A percentile compares a stretch with the other conserved stretches of the same genome.
phyloP scores from a whole-genome alignment of 345 rosid species.

The Eucalyptus curtisii region DNA sequence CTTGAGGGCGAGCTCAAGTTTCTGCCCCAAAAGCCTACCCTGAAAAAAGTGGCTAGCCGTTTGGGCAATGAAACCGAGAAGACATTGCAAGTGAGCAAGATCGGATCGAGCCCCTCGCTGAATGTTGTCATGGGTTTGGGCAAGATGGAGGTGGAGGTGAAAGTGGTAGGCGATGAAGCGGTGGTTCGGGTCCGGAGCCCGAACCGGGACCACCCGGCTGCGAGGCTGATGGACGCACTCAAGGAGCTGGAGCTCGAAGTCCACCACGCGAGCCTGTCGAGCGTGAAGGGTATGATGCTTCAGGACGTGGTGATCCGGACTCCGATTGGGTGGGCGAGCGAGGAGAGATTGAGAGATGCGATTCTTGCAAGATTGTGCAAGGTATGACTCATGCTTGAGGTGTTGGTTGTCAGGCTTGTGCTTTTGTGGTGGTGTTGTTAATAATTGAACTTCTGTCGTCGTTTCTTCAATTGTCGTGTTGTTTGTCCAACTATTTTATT shows the following conservation, averaged over 20 bases:
- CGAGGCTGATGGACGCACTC: conserved; percentile 31
- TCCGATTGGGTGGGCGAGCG: conserved; percentile 10
- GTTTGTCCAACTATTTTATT: not conserved
- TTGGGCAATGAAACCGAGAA: not conserved
- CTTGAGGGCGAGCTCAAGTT: conserved; percentile 24
- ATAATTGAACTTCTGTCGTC: not conserved
- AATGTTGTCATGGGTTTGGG: not conserved
- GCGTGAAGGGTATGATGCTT: conserved; percentile 20
- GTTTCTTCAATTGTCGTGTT: not conserved
- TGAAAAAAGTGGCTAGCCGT: not conserved
- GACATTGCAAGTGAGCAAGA: not conserved
- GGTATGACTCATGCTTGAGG: not conserved
- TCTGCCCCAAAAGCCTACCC: not conserved
- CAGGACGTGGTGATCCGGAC: conserved; percentile 31
- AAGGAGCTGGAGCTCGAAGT: conserved; percentile 29
- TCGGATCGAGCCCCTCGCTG: not conserved
- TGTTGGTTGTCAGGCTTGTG: too few species aligned
- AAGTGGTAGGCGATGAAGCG: conserved; percentile 39
- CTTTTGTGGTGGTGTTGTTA: not conserved
- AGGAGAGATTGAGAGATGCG: not conserved
- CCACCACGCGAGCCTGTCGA: conserved; percentile 35
- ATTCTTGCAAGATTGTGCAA: not conserved
- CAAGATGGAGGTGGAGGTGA: conserved; percentile 31
- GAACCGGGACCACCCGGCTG: conserved; percentile 27
- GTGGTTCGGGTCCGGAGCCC: conserved; percentile 29